Evolutionary conservation across 202 grass and related monocot species (phyloP).

Genomic region (Brachypodium distachyon): DNA sequence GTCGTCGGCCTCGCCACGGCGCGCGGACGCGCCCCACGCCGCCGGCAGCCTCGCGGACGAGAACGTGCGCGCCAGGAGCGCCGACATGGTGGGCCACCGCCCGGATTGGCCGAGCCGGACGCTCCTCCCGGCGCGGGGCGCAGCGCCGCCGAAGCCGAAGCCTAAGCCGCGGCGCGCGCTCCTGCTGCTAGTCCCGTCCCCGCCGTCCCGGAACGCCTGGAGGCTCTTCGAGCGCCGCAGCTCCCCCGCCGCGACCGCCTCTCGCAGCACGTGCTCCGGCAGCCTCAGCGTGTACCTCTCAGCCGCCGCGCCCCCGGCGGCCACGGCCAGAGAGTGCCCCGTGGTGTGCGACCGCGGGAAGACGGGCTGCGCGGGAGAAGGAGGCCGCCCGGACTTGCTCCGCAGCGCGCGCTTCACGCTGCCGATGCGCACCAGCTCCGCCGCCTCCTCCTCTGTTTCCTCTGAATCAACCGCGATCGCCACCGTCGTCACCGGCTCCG

Average conservation of each 20-base stretch:
- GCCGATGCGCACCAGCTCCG: slow-evolving; percentile 45
- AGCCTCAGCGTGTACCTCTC: slow-evolving; percentile 66
- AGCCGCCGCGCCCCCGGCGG: not conserved
- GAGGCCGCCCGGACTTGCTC: slow-evolving; percentile 15
- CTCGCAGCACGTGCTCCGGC: slow-evolving; percentile 40
- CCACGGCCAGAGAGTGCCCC: slow-evolving; percentile 32
- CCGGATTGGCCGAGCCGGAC: slow-evolving; percentile 39
- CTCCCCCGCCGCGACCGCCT: slow-evolving; percentile 26
- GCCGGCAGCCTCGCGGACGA: slow-evolving; percentile 41
- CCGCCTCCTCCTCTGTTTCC: slow-evolving; percentile 40
- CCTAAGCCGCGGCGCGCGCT: slow-evolving; percentile 12
- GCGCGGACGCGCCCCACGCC: slow-evolving; percentile 24
- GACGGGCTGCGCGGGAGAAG: too few species aligned
- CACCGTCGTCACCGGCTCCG: slow-evolving; percentile 1
- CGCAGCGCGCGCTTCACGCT: slow-evolving; percentile 49
- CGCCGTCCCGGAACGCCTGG: slow-evolving; percentile 2
- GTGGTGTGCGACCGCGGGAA: slow-evolving; percentile 65
- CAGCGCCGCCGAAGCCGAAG: too few species aligned
- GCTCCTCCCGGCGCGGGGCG: slow-evolving; percentile 30
- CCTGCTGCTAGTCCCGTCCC: slow-evolving; percentile 11
- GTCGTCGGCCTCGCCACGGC: slow-evolving; percentile 16
- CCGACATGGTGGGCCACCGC: slow-evolving; percentile 37
- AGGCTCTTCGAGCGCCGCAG: slow-evolving; percentile 58
- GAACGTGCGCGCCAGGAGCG: slow-evolving; percentile 24
- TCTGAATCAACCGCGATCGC: not conserved